phyloP scores from a whole-genome alignment of 176 grass and related monocot genomes.

The Saccharum spontaneum region DNA sequence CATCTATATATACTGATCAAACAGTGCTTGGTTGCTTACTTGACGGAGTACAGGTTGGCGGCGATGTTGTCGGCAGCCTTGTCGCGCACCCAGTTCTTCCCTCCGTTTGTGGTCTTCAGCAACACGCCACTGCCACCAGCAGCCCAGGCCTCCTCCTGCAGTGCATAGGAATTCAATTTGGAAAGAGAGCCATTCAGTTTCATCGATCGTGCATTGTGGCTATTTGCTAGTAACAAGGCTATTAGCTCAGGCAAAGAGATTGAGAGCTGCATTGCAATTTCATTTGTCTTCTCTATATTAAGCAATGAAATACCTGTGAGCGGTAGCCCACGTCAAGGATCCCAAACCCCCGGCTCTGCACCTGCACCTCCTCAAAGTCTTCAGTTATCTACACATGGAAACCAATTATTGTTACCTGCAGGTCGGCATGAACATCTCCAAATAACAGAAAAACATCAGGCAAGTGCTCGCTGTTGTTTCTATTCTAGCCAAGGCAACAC shows the following conservation, averaged over 20 bases:
- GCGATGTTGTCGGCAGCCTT: constrained; percentile 94
- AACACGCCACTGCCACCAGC: constrained; percentile 85
- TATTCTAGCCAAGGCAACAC: neutral
- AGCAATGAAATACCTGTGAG: constrained; percentile 56
- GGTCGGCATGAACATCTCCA: neutral
- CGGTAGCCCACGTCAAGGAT: constrained; percentile 94
- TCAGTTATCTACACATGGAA: constrained; percentile 64
- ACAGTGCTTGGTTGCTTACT: constrained; percentile 42
- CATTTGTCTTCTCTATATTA: neutral
- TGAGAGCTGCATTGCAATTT: neutral
- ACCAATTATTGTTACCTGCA: neutral
- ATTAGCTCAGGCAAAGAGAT: neutral
- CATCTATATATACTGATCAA: neutral
- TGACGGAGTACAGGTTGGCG: constrained; percentile 89
- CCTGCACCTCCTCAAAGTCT: constrained; percentile 86
- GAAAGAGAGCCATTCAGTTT: neutral
- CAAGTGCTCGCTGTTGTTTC: neutral
- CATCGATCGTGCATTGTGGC: neutral
- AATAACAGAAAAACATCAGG: neutral
- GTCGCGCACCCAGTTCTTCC: constrained; percentile 87
- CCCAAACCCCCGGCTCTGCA: constrained; percentile 95
- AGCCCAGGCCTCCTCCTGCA: constrained; percentile 92
- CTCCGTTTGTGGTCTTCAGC: constrained; percentile 79
- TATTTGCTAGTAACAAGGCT: neutral
- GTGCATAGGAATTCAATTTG: neutral